Evolutionary conservation across 148 eudicot genomes (phyloP), one percentile per base, ranked within the genome.

Genomic region (Selenicereus undatus): DNA sequence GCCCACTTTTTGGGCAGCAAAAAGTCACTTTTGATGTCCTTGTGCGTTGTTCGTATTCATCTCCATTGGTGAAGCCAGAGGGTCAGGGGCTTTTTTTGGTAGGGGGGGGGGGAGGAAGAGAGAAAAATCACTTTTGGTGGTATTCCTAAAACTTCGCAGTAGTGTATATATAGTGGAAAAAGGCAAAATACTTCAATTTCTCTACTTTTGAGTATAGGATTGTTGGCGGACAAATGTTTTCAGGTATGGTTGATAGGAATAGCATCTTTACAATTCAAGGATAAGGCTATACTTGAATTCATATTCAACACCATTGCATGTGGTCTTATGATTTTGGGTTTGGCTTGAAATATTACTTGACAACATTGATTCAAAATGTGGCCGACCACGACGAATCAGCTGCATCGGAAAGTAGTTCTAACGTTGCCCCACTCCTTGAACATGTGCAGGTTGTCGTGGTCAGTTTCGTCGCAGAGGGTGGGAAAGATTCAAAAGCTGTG

Each of bases 401-500:
- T 32, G 32, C 2, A 32, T 32, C 32, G 32, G 32, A 32, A 32
- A 32, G 51, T 30, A 45, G 72, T 58, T 71, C 73, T 45, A 51
- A 71, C 79, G 68, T 22, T n/a, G 52, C 71, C 22, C 21, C 68
- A 8, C 29, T 11, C 13, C 68, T 24, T 17, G 22, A 73, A n/a
- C 73, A 35, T 48, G 43, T 84, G 81, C 92, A 93, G 97, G 95
- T 93, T 21, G 85, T 90, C 1, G 93, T 90, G 45, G 93, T 89
- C 60, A 91, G 95, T 81, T 91, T 88, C 71, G 68, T 89, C 68
- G 84, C 91, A 11, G 91, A 90, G 43, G 86, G 85, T 39, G 78
- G 70, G 32, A 86, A 81, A 85, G 89, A 89, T 71, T 36, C 65
- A 13, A 90, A 84, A 82, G 11, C 16, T 30, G 79, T 21, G 20